Conservation (phyloP, 352 stramenopile species). For the Globisporangium lucens region DNA sequence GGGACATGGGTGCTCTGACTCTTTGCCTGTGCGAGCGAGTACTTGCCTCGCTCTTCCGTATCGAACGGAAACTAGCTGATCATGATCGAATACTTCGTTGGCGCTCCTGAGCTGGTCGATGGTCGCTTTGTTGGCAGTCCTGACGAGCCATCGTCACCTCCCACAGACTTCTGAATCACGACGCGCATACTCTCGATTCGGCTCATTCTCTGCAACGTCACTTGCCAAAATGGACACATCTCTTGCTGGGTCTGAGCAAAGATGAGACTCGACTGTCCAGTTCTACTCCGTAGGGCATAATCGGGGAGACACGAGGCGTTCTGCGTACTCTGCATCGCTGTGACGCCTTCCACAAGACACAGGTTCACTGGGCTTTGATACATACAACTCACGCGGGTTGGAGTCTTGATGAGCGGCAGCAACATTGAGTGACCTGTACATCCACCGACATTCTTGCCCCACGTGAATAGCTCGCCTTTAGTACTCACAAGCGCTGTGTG, state of each 20-base stretch:
- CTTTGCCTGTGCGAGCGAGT: conserved; percentile 50
- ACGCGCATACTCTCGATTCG: conserved; percentile 45
- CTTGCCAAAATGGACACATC: conserved; percentile 76
- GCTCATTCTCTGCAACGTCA: conserved; percentile 29
- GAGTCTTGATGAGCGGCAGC: conserved; percentile 29
- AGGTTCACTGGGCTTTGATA: conserved; percentile 60
- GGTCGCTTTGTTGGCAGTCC: conserved; percentile 11
- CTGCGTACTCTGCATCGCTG: conserved; percentile 55
- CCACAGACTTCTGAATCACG: conserved; percentile 18
- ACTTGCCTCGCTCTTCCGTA: conserved; percentile 57
- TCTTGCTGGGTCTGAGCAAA: conserved; percentile 72
- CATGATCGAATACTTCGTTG: conserved; percentile 42
- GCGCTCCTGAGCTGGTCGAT: conserved; percentile 12
- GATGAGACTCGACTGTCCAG: conserved; percentile 8
- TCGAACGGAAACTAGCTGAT: conserved; percentile 62
- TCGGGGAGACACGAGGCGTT: conserved; percentile 49
- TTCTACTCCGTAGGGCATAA: conserved; percentile 32
- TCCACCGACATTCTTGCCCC: conserved; percentile 67
- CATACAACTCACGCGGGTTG: conserved; percentile 56
- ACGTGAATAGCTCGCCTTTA: conserved; percentile 70
- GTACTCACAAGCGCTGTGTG: conserved; percentile 62
- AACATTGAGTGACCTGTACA: conserved; percentile 53
- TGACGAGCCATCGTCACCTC: conserved; percentile 8
- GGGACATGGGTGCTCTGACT: conserved; percentile 44
- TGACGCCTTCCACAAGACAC: conserved; percentile 29